These are phyloP conservation scores for Cryptococcus jaspeensis DNA, from an alignment of 1,284 basidiomycete genomes.

Conservation along the genomic window DNA sequence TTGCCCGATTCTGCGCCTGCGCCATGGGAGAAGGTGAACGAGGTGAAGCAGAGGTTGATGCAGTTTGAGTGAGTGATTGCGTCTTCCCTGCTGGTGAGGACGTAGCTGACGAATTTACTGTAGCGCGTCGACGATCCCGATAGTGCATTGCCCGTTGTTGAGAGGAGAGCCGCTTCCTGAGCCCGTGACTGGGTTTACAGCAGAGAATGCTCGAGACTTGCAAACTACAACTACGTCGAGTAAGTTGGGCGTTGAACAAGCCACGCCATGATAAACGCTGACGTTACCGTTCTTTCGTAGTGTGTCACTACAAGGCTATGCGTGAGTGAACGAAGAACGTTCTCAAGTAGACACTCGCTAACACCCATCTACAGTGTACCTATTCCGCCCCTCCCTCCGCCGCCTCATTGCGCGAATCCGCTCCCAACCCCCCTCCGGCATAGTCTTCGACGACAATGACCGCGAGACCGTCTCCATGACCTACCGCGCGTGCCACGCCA, in stretches of 20 bases:
- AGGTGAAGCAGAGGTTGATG: constrained; percentile 25
- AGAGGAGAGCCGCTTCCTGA: constrained; percentile 29
- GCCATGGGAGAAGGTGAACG: constrained; percentile 26
- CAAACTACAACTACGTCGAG: constrained; percentile 27
- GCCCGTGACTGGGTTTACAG: constrained; percentile 14
- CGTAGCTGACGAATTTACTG: constrained; percentile 1
- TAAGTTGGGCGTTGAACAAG: constrained; percentile 2
- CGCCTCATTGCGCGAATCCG: constrained; percentile 36
- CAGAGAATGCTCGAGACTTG: constrained; percentile 17
- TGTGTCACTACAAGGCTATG: constrained; percentile 43
- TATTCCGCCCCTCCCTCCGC: constrained; percentile 41
- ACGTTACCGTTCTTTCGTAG: constrained; percentile 15
- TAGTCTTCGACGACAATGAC: constrained; percentile 27
- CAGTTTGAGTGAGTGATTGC: constrained; percentile 30
- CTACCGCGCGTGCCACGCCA: constrained; percentile 34
- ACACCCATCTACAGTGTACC: constrained; percentile 27
- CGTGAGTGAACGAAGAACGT: constrained; percentile 19
- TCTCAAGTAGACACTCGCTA: neutral
- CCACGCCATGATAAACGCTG: neutral
- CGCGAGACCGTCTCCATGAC: constrained; percentile 28
- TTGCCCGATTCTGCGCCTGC: constrained; percentile 35
- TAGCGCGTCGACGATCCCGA: constrained; percentile 17
- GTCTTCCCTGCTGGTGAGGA: neutral
- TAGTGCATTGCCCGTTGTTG: constrained; percentile 35
- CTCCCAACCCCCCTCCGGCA: constrained; percentile 10